Percentiles rank a stretch among this genome's conserved stretches.
phyloP scores from a whole-genome alignment of 176 grass and related monocot species.

The Oryza coarctata region DNA sequence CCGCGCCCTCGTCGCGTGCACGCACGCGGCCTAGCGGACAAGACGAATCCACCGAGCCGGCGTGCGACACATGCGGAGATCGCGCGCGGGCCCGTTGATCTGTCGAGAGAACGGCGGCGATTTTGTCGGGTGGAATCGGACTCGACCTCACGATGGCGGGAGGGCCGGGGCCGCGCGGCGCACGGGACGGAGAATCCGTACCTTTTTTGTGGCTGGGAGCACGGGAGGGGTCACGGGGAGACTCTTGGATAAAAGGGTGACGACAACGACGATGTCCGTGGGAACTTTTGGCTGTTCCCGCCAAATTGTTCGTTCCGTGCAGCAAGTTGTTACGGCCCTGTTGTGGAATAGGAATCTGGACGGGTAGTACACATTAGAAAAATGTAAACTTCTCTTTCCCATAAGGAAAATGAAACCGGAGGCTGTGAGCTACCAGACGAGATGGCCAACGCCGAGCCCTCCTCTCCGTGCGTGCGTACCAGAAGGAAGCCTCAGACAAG shows the following conservation, averaged over 20 bases:
- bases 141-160: too few species aligned
- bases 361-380: not conserved
- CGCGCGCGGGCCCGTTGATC: too few species aligned
- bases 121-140: too few species aligned
- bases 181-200: conserved; percentile 23
- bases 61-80: not conserved
- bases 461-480: too few species aligned
- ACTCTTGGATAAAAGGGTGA: not conserved
- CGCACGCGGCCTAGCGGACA: not conserved
- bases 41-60: too few species aligned
- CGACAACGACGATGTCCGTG: not conserved
- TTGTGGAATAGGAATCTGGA: not conserved
- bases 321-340: not conserved
- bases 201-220: conserved; percentile 26
- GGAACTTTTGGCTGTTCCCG: not conserved
- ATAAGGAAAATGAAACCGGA: not conserved
- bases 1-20: too few species aligned
- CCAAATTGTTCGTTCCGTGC: not conserved
- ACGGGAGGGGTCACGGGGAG: not conserved
- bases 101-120: too few species aligned
- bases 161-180: too few species aligned
- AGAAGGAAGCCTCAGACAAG: too few species aligned
- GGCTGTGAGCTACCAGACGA: not conserved
- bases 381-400: not conserved
- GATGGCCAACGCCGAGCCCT: too few species aligned